A percentile compares a stretch with the other conserved stretches of the same genome.
Conservation (phyloP, 306 rosid species). For the Vicia faba region DNA sequence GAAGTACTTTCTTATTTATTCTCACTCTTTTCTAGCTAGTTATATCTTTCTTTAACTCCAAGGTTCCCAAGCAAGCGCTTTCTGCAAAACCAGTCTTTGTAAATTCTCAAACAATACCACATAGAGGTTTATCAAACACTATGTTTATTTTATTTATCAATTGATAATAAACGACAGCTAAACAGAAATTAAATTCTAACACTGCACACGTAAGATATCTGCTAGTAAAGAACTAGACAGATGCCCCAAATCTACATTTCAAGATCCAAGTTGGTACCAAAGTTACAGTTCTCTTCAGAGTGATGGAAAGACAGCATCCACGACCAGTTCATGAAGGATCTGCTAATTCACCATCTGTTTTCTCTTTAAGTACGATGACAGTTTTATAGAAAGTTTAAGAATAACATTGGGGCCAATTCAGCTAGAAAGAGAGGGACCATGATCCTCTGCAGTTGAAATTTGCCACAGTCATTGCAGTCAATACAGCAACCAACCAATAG, state of each 20-base stretch:
- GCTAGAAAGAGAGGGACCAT: no score
- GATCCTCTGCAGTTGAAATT: no score
- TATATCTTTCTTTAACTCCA: background rate
- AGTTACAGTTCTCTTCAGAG: background rate
- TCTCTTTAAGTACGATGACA: background rate
- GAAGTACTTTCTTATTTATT: background rate
- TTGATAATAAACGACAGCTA: background rate
- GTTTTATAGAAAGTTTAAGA: background rate
- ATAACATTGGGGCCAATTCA: background rate
- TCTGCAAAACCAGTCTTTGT: background rate
- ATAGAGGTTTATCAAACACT: no score
- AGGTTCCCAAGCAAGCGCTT: background rate
- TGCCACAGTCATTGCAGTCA: no score
- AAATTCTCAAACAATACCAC: background rate
- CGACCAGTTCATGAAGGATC: no score
- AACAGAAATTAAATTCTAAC: background rate
- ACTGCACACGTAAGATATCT: background rate
- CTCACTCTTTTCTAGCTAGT: background rate
- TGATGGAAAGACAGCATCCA: background rate
- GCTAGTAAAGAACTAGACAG: background rate
- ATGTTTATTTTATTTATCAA: background rate
- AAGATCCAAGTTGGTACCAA: background rate
- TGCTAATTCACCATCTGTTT: background rate
- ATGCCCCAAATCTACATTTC: background rate
- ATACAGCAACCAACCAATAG: no score